A percentile compares a stretch with the other conserved stretches of the same genome.
These are phyloP conservation scores for Hirschioporus abietinus DNA, from an alignment of 768 basidiomycete species.

Conservation along the genomic window DNA sequence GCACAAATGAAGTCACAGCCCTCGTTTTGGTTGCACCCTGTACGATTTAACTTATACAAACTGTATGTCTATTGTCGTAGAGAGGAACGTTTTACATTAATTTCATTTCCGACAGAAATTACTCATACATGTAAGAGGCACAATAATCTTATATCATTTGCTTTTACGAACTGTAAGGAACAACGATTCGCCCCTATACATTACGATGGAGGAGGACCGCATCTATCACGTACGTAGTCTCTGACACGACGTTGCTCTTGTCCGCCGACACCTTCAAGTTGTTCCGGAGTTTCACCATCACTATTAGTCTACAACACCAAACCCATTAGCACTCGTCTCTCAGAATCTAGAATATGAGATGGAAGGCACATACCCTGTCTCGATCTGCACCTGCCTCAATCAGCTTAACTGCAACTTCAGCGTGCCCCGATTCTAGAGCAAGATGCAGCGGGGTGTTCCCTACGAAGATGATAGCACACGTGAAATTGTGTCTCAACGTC, in stretches of 20 bases:
- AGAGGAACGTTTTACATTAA: neutral
- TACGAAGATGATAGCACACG: slow-evolving; percentile 24
- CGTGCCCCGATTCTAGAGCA: slow-evolving; percentile 95
- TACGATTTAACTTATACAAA: no score
- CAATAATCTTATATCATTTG: neutral
- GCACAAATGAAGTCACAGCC: neutral
- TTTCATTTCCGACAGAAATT: neutral
- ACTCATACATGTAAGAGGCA: neutral
- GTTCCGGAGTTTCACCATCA: slow-evolving; percentile 84
- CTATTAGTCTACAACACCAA: slow-evolving; percentile 56
- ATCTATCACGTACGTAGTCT: slow-evolving; percentile 68
- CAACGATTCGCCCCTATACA: neutral
- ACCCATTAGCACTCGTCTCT: neutral
- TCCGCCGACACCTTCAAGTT: slow-evolving; percentile 86
- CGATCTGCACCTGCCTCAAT: slow-evolving; percentile 97
- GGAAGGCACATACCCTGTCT: slow-evolving; percentile 54
- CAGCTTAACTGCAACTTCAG: slow-evolving; percentile 81
- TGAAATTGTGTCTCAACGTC: neutral
- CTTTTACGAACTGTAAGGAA: neutral
- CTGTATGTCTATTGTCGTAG: neutral
- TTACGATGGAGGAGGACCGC: slow-evolving; percentile 46
- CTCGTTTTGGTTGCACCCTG: neutral
- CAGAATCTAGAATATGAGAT: neutral
- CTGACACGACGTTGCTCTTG: slow-evolving; percentile 78
- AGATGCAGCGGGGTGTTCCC: slow-evolving; percentile 97